Percentiles rank a stretch among this genome's conserved stretches.
Evolutionary conservation across 1,139 yeast genomes (phyloP).

Genomic region (Kodamaea arcana): DNA sequence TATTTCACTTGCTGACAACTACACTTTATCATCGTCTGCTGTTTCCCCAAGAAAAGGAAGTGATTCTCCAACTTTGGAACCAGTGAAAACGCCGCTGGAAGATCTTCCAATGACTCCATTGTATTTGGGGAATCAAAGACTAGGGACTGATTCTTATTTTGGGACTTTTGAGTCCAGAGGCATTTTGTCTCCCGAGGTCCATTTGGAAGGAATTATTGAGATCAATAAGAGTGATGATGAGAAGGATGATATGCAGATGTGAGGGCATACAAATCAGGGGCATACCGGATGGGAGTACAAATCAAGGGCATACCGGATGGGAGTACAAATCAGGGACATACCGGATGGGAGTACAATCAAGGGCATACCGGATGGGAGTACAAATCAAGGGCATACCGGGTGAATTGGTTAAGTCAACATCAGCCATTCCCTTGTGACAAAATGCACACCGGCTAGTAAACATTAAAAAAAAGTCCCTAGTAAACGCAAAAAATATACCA

Average conservation of each 20-base stretch:
- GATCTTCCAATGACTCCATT: constrained; percentile 49
- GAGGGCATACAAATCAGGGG: too few species aligned
- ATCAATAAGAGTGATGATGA: constrained; percentile 11
- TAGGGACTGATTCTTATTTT: constrained; percentile 13
- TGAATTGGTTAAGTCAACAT: too few species aligned
- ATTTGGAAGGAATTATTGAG: constrained; percentile 9
- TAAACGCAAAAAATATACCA: too few species aligned
- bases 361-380: too few species aligned
- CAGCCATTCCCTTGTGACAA: too few species aligned
- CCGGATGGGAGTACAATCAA: too few species aligned
- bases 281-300: too few species aligned
- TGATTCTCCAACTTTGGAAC: constrained; percentile 35
- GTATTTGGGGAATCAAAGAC: constrained; percentile 16
- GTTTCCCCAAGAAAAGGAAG: constrained; percentile 19
- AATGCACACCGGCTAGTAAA: too few species aligned
- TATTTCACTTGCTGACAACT: constrained; percentile 8
- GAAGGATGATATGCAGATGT: constrained; percentile 4
- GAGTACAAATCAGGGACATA: too few species aligned
- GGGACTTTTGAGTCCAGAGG: constrained; percentile 9
- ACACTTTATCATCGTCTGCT: constrained; percentile 6
- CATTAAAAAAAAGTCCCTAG: too few species aligned
- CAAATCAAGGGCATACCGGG: too few species aligned
- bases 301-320: too few species aligned
- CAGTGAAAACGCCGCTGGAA: constrained; percentile 43
- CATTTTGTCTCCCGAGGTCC: constrained; percentile 7